Evolutionary conservation across 2,329 filamentous ascomycete species (phyloP), one percentile per base, ranked within the genome.

Genomic region (Atkinsonella hypoxylon): DNA sequence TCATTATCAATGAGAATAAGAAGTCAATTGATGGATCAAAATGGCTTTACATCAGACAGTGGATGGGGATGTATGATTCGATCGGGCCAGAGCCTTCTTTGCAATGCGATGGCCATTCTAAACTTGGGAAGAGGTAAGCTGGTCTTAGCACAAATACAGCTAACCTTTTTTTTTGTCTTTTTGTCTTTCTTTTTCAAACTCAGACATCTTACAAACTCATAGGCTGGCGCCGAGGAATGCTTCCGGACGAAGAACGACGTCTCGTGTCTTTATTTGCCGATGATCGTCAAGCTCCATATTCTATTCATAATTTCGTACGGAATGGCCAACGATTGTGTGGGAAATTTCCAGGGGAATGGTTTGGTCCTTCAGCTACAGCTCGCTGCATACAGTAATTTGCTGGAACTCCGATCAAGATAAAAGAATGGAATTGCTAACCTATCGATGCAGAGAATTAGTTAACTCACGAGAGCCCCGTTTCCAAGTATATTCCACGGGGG

Each of bases 21-120:
- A 61, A 90, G 76, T 49, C 85, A 89, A 61, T 71, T 97, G 6
- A 77, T 81, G 11, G 88, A 95, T 46, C 80, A 87, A 51, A 76
- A 76, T 26, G 89, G 87, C 4, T 98, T 97, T 67, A 86, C 88
- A 11, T 91, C 89, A 2, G 93, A 98, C 65, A 90, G 88, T 10
- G 93, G 93, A 48, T 98, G 94, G 89, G 93, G 93, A 0, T 98
- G 93, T 63, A 98, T 98, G 93, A 97, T 98, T 59, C 77, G 93
- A 53, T 96, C 91, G 6, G 93, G 93, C 3, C 93, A 98, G 70
- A 91, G 88, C 61, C 75, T 98, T 26, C 73, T 98, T 41, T 91
- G 91, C 43, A 98, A 97, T 67, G 78, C 91, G 1, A 74, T 97
- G 59, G 70, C 81, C 17, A 76, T 86, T 50, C 70, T 90, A 45